A percentile compares a stretch with the other conserved stretches of the same genome.
Conservation (phyloP, 2,329 filamentous ascomycete genomes). For the Lizonia empirigonia region DNA sequence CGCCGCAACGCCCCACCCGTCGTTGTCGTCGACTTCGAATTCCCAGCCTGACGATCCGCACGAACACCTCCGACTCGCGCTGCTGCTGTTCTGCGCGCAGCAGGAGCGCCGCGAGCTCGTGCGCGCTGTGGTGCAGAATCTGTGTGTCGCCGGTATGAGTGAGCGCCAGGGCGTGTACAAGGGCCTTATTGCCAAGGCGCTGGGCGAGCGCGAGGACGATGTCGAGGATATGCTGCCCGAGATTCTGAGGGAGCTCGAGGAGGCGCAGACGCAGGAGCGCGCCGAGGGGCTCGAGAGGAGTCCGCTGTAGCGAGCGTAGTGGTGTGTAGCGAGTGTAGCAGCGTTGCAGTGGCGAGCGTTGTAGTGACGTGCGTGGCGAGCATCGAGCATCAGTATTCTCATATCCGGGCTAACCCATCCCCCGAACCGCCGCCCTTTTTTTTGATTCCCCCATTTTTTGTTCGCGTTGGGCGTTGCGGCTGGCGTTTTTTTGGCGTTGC, state of each 20-base stretch:
- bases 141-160: constrained; percentile 71
- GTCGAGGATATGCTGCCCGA: constrained; percentile 66
- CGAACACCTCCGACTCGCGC: constrained; percentile 63
- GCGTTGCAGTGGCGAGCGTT: too few species aligned
- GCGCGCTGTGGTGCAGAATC: constrained; percentile 69
- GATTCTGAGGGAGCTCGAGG: constrained; percentile 56
- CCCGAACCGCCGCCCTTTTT: too few species aligned
- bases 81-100: constrained; percentile 63
- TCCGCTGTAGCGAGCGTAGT: constrained; percentile 24
- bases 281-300: constrained; percentile 45
- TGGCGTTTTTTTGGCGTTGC: too few species aligned
- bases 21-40: constrained; percentile 38
- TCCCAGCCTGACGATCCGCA: constrained; percentile 8
- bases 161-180: constrained; percentile 77
- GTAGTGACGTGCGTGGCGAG: too few species aligned
- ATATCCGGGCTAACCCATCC: too few species aligned
- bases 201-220: constrained; percentile 71
- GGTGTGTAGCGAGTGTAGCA: too few species aligned
- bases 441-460: too few species aligned
- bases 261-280: constrained; percentile 50
- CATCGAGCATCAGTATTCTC: too few species aligned
- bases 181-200: constrained; percentile 69
- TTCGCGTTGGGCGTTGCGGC: too few species aligned
- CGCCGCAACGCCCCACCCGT: constrained; percentile 32
- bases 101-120: constrained; percentile 67